Percentiles rank a stretch among this genome's conserved stretches.
These are phyloP conservation scores for Crithidia bombi DNA, from an alignment of 208 protist species.

Conservation along the genomic window DNA sequence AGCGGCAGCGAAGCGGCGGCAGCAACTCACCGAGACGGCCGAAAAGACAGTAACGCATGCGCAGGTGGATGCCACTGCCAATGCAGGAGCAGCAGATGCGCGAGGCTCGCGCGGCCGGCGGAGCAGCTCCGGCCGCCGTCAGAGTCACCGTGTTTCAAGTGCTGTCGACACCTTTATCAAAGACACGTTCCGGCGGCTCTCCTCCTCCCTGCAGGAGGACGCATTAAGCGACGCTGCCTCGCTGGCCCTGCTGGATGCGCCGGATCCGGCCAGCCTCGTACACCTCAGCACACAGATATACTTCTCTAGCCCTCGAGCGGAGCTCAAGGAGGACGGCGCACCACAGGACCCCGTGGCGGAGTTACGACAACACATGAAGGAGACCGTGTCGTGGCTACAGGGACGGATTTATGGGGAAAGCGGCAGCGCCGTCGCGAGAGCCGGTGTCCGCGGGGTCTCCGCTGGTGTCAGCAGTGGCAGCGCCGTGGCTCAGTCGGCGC, in stretches of 20 bases:
- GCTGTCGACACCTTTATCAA: slow-evolving; percentile 9
- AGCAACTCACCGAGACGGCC: slow-evolving; percentile 17
- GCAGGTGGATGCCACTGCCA: neutral
- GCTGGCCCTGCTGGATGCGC: slow-evolving; percentile 39
- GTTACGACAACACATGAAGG: slow-evolving; percentile 39
- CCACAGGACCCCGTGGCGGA: slow-evolving; percentile 35
- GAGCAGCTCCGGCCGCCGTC: slow-evolving; percentile 13
- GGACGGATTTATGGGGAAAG: slow-evolving; percentile 19
- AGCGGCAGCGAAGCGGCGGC: slow-evolving; percentile 37
- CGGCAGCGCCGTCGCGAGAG: neutral
- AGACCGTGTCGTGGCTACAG: slow-evolving; percentile 28
- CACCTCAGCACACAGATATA: slow-evolving; percentile 46
- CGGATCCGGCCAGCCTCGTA: slow-evolving; percentile 30
- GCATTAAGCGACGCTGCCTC: slow-evolving; percentile 1
- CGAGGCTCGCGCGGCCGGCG: slow-evolving; percentile 4
- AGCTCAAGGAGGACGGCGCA: slow-evolving; percentile 45
- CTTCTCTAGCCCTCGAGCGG: slow-evolving; percentile 55
- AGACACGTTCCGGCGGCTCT: slow-evolving; percentile 9
- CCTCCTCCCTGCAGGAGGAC: slow-evolving; percentile 16
- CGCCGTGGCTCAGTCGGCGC: neutral
- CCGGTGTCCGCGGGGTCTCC: neutral
- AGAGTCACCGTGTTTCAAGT: slow-evolving; percentile 9
- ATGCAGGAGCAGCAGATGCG: neutral
- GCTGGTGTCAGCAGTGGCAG: neutral
- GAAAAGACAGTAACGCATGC: slow-evolving; percentile 22